Base-by-base conservation (phyloP, 495 filamentous ascomycete species). In the Podospora pseudopauciseta region DNA sequence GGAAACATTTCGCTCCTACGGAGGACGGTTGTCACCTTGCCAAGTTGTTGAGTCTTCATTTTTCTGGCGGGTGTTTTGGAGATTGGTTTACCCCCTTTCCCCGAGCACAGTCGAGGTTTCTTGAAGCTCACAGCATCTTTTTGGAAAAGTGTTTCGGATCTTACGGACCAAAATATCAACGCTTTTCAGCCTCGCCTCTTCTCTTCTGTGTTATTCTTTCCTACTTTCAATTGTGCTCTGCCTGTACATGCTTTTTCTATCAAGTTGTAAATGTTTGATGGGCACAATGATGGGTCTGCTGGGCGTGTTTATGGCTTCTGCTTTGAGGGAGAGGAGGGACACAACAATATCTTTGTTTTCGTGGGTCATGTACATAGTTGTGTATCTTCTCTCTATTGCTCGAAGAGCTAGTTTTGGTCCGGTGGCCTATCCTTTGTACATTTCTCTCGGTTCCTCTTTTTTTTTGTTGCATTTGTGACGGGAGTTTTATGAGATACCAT, bases 81-180 rank as follows among this genome's bases (percentile, higher is more conserved):
- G 59, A 16, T 58, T 58, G 39, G 39, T 58, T 32, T 28, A 49
- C 32, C 20, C 23, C 13, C 28, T 55, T 55, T 13, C 39, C 32
- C 16, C 39, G 13, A 49, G 15, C 39, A 49, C 39, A 49, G 39
- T 49, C 39, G 39, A 49, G 39, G 20, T 60, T 55, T 59, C 18
- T 60, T 53, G 7, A 49, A 59, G 67, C 28, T 55, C 53, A 19
- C 28, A 28, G 57, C 16, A 30, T 67, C 54, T 67, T 56, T 16
- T 56, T 16, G 44, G 63, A 61, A 69, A 30, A 32, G 68, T 69
- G 63, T 65, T 65, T 64, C 39, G 39, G 39, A 49, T 49, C 39
- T 49, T 49, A 56, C 26, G 32, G 64, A 58, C 57, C n/a, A 19
- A 69, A 69, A 54, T 63, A 63, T 19, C 63, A 60, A 69, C 70